Percentiles rank a stretch among this genome's conserved stretches.
Conservation (phyloP, 805 yeast species). For the Torulaspora indica region DNA sequence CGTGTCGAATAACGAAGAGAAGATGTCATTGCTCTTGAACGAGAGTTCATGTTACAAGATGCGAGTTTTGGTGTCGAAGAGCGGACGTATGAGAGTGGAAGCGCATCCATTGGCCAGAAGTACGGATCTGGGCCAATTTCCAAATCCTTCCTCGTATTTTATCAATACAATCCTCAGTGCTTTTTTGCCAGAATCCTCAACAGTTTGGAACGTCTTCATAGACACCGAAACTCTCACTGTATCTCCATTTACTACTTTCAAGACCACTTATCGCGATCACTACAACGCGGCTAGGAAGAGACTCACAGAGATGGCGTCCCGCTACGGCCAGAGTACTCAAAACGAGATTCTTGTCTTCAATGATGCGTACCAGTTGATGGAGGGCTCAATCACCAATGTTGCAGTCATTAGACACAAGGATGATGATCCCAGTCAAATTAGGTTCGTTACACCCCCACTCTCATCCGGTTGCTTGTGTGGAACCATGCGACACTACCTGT, state of each 20-base stretch:
- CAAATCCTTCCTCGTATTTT: conserved; percentile 22
- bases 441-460: conserved; percentile 80
- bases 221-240: conserved; percentile 50
- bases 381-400: conserved; percentile 77
- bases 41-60: conserved; percentile 42
- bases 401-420: conserved; percentile 45
- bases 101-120: conserved; percentile 35
- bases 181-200: conserved; percentile 25
- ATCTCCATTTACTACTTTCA: conserved; percentile 80
- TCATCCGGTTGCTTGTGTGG: conserved; percentile 83
- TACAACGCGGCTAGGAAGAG: conserved; percentile 61
- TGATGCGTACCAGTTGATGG: conserved; percentile 56
- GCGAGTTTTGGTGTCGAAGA: conserved; percentile 41
- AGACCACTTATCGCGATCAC: conserved; percentile 68
- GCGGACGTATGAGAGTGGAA: conserved; percentile 38
- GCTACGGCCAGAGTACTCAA: conserved; percentile 33
- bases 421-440: conserved; percentile 30
- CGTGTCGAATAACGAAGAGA: conserved; percentile 8
- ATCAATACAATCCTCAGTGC: conserved; percentile 28
- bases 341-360: conserved; percentile 72
- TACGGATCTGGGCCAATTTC: conserved; percentile 10
- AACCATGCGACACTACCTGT: conserved; percentile 61
- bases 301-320: conserved; percentile 31
- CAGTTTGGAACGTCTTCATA: conserved; percentile 57
- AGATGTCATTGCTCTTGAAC: conserved; percentile 25